These are phyloP conservation scores for Nemania serpens DNA, from an alignment of 2,329 filamentous ascomycete genomes.

Conservation along the genomic window DNA sequence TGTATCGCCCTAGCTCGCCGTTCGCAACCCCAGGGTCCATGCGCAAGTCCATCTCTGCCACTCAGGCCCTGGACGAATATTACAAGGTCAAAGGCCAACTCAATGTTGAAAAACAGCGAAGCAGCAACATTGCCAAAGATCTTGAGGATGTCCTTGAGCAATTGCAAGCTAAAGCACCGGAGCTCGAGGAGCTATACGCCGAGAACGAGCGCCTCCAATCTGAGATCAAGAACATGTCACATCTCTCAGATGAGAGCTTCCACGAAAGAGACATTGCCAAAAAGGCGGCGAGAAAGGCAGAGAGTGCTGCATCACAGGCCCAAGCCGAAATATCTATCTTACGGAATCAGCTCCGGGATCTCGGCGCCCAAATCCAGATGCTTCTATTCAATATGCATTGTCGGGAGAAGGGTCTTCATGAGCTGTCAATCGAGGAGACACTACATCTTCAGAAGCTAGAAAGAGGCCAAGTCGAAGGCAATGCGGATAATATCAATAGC, in stretches of 20 bases:
- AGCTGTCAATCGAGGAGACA: constrained; percentile 72
- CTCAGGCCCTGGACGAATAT: constrained; percentile 67
- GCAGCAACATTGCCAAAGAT: constrained; percentile 73
- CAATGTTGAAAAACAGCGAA: constrained; percentile 73
- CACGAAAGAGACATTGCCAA: constrained; percentile 79
- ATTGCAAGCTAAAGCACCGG: constrained; percentile 83
- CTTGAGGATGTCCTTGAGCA: constrained; percentile 86
- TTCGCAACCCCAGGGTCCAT: constrained; percentile 65
- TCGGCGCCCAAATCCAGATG: constrained; percentile 88
- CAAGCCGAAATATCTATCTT: constrained; percentile 77
- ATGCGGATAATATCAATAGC: constrained; percentile 78
- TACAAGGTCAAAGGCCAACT: constrained; percentile 74
- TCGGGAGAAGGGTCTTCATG: constrained; percentile 76
- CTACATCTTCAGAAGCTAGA: constrained; percentile 78
- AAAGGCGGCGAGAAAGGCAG: constrained; percentile 77
- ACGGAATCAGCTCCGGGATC: constrained; percentile 83
- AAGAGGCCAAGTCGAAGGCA: constrained; percentile 73
- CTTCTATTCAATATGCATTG: constrained; percentile 86
- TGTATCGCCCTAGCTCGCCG: constrained; percentile 61
- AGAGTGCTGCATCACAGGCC: constrained; percentile 68
- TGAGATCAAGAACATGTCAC: constrained; percentile 84
- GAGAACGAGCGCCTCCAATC: constrained; percentile 80
- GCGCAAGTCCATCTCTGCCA: constrained; percentile 63
- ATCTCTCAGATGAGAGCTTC: constrained; percentile 79
- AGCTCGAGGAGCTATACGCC: constrained; percentile 81